Evolutionary conservation across 441 rosid species (phyloP), one percentile per base, ranked within the genome.

Genomic region (Melastoma candidum): DNA sequence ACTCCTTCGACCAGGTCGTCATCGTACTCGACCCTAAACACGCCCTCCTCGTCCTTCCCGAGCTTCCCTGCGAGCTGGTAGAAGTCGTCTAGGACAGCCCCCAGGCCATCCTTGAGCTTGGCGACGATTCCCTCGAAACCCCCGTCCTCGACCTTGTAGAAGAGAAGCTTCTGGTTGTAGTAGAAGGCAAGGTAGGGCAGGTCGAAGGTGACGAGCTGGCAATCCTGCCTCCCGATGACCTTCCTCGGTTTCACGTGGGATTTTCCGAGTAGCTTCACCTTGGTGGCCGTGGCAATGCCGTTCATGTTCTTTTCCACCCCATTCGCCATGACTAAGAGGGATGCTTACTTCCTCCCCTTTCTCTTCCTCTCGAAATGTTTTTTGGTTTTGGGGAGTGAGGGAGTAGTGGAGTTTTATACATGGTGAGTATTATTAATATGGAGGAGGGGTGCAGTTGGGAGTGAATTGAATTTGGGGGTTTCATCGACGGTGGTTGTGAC

Each of bases 81-180:
- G 47, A 90, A 87, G 60, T 85, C 96, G 49, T 77, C 93, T 69
- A 90, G 58, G 49, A 79, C 87, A 11, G 68, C 57, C 57, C 63
- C 58, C 26, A 90, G 61, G 56, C 93, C 93, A 32, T 87, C 87
- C 58, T 83, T 87, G 36, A 90, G 77, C 56, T 79, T 87, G 53
- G 47, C 80, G 22, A 84, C 95, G 32, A 63, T 54, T 41, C 65
- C 80, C 51, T 72, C 70, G 41, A 71, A 80, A 12, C 58, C 69
- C 9, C 60, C 53, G 2, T 70, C 46, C 46, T 9, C n/a, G 26
- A 25, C 71, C 57, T 70, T 83, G 76, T 90, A 90, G 59, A 87
- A 57, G 51, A 90, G 48, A 63, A 87, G 65, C 79, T 90, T 90
- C 71, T 85, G 97, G 79, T 90, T 87, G 69, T 87, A 87, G 64